phyloP scores from a whole-genome alignment of 148 eudicot species.

The Amaranthus hypochondriacus region DNA sequence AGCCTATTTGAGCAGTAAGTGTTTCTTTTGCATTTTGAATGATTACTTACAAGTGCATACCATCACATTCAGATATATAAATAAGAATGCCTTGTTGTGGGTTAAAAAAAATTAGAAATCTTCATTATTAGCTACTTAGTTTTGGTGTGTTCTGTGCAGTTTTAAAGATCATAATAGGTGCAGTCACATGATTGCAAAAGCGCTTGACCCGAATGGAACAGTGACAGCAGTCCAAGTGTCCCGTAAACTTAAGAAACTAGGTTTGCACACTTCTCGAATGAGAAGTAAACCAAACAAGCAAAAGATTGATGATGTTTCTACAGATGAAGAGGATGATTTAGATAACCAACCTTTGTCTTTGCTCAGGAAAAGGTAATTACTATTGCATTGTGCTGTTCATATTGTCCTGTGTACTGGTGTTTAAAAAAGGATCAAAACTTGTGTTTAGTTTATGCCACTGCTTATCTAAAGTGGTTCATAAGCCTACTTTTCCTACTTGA shows the following conservation, averaged over 20 bases:
- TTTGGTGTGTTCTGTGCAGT: conserved; percentile 37
- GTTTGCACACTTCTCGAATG: conserved; percentile 48
- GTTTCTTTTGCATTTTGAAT: conserved; percentile 11
- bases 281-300: conserved; percentile 33
- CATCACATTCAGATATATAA: neutral
- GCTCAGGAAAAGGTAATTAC: conserved; percentile 54
- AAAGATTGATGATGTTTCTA: conserved; percentile 41
- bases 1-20: conserved; percentile 79
- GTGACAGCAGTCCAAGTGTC: conserved; percentile 76
- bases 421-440: neutral
- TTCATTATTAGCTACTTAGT: neutral
- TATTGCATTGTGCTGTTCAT: conserved; percentile 10
- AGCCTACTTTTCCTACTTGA: no score
- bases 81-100: neutral
- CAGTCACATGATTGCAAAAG: conserved; percentile 86
- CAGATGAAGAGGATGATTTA: conserved; percentile 40
- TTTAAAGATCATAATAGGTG: conserved; percentile 87
- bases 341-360: conserved; percentile 56
- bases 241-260: conserved; percentile 84
- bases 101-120: neutral
- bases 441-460: neutral
- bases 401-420: neutral
- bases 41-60: neutral
- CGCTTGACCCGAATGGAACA: conserved; percentile 55
- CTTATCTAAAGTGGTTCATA: neutral